Percentiles rank a stretch among this genome's conserved stretches.
These are phyloP conservation scores for Paraphoma sp. DNA, from an alignment of 2,329 filamentous ascomycete genomes.

Conservation along the genomic window DNA sequence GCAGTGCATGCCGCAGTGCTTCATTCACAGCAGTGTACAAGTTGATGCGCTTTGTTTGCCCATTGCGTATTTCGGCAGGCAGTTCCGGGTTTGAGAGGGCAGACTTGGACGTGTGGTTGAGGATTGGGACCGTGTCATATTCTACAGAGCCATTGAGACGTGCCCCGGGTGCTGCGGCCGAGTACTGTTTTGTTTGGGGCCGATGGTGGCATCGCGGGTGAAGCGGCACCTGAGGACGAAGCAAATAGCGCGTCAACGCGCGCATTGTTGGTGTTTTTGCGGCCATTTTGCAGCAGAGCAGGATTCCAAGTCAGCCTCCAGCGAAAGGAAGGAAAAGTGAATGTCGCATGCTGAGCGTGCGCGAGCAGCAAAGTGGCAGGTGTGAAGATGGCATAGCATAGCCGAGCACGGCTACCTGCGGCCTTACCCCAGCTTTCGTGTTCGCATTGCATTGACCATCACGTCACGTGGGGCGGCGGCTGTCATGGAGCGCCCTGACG, in stretches of 20 bases:
- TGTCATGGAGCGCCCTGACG: slow-evolving; percentile 3
- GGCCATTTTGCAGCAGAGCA: slow-evolving; percentile 24
- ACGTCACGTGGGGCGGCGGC: background rate
- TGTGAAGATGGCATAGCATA: slow-evolving; percentile 7
- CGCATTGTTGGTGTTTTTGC: slow-evolving; percentile 39
- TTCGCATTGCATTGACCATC: background rate
- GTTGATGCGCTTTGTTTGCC: slow-evolving; percentile 84
- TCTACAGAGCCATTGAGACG: slow-evolving; percentile 86
- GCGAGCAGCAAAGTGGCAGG: slow-evolving; percentile 3
- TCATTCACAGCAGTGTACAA: slow-evolving; percentile 94
- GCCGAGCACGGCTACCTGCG: slow-evolving; percentile 28
- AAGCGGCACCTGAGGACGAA: slow-evolving; percentile 34
- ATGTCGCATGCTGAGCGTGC: slow-evolving; percentile 11
- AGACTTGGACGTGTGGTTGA: slow-evolving; percentile 78
- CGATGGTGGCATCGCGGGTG: slow-evolving; percentile 31
- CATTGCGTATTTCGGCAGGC: slow-evolving; percentile 67
- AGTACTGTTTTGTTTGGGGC: slow-evolving; percentile 49
- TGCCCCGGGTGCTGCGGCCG: slow-evolving; percentile 57
- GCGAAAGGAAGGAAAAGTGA: background rate
- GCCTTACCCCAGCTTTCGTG: slow-evolving; percentile 20
- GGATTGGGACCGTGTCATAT: slow-evolving; percentile 80
- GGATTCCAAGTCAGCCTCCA: background rate
- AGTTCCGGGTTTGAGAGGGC: slow-evolving; percentile 77
- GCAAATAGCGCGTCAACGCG: slow-evolving; percentile 37
- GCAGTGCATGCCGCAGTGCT: slow-evolving; percentile 81